phyloP scores from a whole-genome alignment of 208 protist genomes.

The Acanthamoeba castellanii region DNA sequence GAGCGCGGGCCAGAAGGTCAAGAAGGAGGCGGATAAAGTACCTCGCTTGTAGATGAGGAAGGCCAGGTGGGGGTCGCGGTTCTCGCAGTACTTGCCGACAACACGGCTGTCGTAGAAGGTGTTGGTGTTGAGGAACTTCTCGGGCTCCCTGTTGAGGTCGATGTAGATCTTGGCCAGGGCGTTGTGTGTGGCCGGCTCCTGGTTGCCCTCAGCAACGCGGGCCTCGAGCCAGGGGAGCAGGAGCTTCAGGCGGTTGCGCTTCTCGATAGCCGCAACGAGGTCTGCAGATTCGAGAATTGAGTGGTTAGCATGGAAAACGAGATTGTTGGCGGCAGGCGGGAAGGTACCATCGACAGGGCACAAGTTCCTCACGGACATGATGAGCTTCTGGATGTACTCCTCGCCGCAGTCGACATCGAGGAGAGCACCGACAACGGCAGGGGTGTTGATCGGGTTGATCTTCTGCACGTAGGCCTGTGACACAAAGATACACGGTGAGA shows the following conservation, averaged over 20 bases:
- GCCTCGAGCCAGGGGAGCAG: conserved; percentile 99
- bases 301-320: neutral
- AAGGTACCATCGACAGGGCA: conserved; percentile 93
- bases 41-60: conserved; percentile 97
- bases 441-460: conserved; percentile 97
- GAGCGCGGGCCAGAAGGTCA: neutral
- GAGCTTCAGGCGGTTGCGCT: conserved; percentile 96
- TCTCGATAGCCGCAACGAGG: conserved; percentile 92
- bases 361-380: conserved; percentile 96
- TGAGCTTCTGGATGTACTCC: conserved; percentile 97
- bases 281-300: conserved; percentile 62
- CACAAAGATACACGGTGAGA: neutral
- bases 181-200: conserved; percentile 97
- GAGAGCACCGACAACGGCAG: conserved; percentile 97
- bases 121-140: conserved; percentile 98
- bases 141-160: conserved; percentile 96
- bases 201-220: conserved; percentile 94
- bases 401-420: conserved; percentile 98
- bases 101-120: conserved; percentile 96
- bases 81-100: conserved; percentile 99
- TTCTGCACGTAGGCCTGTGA: conserved; percentile 91
- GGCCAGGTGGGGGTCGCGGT: conserved; percentile 98
- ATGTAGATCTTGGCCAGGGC: conserved; percentile 99
- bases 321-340: neutral
- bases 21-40: neutral